Conservation (phyloP, 1,139 yeast species). For the Yamadazyma atmosphaerica region DNA sequence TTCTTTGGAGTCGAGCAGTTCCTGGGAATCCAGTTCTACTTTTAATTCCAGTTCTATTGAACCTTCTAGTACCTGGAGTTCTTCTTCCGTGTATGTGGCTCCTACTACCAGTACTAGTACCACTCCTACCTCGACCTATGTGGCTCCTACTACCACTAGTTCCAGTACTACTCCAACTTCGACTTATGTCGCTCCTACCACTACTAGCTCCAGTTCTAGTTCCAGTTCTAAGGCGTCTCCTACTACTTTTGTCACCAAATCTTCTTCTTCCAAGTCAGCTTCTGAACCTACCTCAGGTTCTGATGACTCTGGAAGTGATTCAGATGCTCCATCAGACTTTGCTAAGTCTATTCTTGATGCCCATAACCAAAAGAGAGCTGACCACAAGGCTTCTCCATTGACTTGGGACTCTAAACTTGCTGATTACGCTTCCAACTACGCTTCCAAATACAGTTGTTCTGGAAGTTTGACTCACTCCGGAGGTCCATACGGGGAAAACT, state of each 20-base stretch:
- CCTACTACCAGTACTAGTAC: constrained; percentile 4
- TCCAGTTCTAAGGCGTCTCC: constrained; percentile 6
- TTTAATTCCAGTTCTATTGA: constrained; percentile 5
- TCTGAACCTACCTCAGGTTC: constrained; percentile 4
- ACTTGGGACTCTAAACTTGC: constrained; percentile 66
- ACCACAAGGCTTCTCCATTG: constrained; percentile 59
- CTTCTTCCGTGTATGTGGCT: constrained; percentile 2
- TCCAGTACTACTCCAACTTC: constrained; percentile 5
- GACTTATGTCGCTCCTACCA: constrained; percentile 6
- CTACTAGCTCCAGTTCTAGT: constrained; percentile 4
- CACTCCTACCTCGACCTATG: not conserved
- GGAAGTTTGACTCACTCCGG: constrained; percentile 70
- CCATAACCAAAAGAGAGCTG: constrained; percentile 70
- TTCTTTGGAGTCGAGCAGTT: constrained; percentile 7
- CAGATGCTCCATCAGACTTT: constrained; percentile 19
- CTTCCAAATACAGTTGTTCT: constrained; percentile 67
- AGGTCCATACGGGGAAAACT: constrained; percentile 83
- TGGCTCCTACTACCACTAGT: constrained; percentile 5
- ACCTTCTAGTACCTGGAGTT: constrained; percentile 4
- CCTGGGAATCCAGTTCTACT: constrained; percentile 4
- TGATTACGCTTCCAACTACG: constrained; percentile 65
- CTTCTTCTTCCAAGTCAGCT: constrained; percentile 11
- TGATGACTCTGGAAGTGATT: constrained; percentile 5
- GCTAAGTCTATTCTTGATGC: constrained; percentile 47
- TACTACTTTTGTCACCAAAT: constrained; percentile 15